Base-by-base conservation (phyloP, 169 alveolate species). In the Theileria orientalis region DNA sequence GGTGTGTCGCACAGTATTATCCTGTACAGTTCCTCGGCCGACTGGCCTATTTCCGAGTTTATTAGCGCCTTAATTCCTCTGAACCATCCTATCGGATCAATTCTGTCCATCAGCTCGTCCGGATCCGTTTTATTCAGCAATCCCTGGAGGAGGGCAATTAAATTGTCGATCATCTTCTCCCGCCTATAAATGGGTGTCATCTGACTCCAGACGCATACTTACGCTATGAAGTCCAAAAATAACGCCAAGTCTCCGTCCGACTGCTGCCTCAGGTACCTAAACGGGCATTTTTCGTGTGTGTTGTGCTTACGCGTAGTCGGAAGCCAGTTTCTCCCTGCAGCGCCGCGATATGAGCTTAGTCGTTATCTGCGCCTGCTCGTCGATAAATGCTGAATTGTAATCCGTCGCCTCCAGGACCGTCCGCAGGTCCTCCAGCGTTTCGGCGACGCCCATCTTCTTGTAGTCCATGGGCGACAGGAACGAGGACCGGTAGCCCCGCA, bases 141-240 rank as follows among this genome's bases (percentile, higher is more conserved):
- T 19, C 99, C 99, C 82, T 98, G 99, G 64, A 98, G 93, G 77
- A 97, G 94, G 80, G 96, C 97, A 67, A 98, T 96, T 54, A 98
- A 98, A 84, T 98, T 98, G 75, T 98, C 99, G 56, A 98, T 97
- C 99, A 97, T 96, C 76, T 96, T 96, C 80, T 96, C 99, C 71
- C 94, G 91, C 67, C 96, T 90, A 63, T 29, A 46, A 32, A 23
- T 46, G 51, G 71, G 27, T 41, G 56, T 83, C 2, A 54, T 27
- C 16, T 32, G 37, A 37, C 32, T 16, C 2, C 2, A 8, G 23
- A 19, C 30, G 13, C 44, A 0, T 2, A 60, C 92, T 69, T 85
- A 93, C 94, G 96, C 92, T 32, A 94, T 84, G 80, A 90, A 94
- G 74, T 94, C 94, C 41, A 94, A 83, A 71, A 94, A 94, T 35